Percentiles rank a stretch among this genome's conserved stretches.
Conservation (phyloP, 176 grass and related monocot species). For the Triticum monococcum region DNA sequence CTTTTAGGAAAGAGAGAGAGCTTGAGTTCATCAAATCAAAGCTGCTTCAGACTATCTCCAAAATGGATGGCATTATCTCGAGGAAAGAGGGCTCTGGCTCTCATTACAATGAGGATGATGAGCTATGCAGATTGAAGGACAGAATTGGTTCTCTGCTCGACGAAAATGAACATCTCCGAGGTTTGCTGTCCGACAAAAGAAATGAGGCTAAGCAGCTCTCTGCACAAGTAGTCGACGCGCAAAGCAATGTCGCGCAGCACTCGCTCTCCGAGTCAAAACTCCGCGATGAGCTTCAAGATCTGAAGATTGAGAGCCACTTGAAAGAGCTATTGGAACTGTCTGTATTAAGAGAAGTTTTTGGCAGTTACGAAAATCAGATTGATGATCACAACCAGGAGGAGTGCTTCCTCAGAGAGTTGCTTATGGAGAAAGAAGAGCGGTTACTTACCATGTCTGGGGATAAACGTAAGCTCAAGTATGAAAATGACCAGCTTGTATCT, state of each 20-base stretch:
- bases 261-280: conserved; percentile 39
- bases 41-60: conserved; percentile 54
- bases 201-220: conserved; percentile 39
- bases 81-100: conserved; percentile 33
- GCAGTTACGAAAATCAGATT: conserved; percentile 31
- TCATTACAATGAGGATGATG: conserved; percentile 25
- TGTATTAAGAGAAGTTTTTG: conserved; percentile 51
- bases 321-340: conserved; percentile 32
- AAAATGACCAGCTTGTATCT: conserved; percentile 58
- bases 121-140: conserved; percentile 43
- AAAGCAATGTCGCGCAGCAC: not conserved
- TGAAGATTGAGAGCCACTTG: conserved; percentile 47
- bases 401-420: conserved; percentile 39
- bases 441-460: conserved; percentile 41
- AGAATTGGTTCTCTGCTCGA: conserved; percentile 46
- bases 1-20: conserved; percentile 72
- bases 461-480: conserved; percentile 62
- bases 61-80: conserved; percentile 50
- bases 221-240: conserved; percentile 29
- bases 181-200: conserved; percentile 49
- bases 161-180: conserved; percentile 54
- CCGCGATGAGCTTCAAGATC: conserved; percentile 44
- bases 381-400: conserved; percentile 49
- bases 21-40: conserved; percentile 48
- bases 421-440: conserved; percentile 55